These are phyloP conservation scores for Penicillium lividum DNA, from an alignment of 495 filamentous ascomycete species.

Conservation along the genomic window DNA sequence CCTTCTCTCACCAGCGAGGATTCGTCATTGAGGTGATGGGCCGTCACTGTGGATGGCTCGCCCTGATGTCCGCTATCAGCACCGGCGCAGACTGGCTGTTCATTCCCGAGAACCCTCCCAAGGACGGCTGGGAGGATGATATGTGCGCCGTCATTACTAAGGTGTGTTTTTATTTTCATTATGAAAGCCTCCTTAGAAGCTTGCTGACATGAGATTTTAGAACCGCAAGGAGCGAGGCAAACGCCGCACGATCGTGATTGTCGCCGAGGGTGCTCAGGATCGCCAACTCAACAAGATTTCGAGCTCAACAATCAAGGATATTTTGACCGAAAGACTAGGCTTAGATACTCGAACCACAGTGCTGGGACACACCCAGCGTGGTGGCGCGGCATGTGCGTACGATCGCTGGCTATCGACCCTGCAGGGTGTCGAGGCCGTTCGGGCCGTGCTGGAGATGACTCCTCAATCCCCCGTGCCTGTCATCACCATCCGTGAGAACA, in stretches of 20 bases:
- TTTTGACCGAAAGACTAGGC: slow-evolving; percentile 75
- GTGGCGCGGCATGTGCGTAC: slow-evolving; percentile 88
- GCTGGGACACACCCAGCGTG: slow-evolving; percentile 93
- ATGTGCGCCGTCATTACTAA: slow-evolving; percentile 83
- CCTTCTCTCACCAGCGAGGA: slow-evolving; percentile 92
- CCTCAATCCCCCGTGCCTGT: slow-evolving; percentile 90
- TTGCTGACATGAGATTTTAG: slow-evolving; percentile 39
- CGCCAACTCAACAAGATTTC: slow-evolving; percentile 81
- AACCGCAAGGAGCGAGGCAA: slow-evolving; percentile 84
- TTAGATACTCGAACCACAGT: slow-evolving; percentile 95
- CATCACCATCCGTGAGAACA: slow-evolving; percentile 96
- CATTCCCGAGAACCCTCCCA: slow-evolving; percentile 91
- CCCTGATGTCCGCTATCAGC: slow-evolving; percentile 93
- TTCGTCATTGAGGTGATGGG: slow-evolving; percentile 99
- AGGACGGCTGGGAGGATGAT: slow-evolving; percentile 81
- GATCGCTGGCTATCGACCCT: slow-evolving; percentile 91
- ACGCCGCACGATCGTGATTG: slow-evolving; percentile 96
- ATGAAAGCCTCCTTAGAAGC: neutral
- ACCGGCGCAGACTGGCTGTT: slow-evolving; percentile 97
- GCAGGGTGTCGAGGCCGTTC: slow-evolving; percentile 95
- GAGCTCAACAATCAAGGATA: slow-evolving; percentile 76
- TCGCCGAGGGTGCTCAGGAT: slow-evolving; percentile 94
- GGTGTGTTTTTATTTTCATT: slow-evolving; percentile 45
- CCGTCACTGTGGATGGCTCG: slow-evolving; percentile 97
- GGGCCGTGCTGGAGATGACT: slow-evolving; percentile 88